These are phyloP conservation scores for Kodamaea plutei DNA, from an alignment of 1,139 yeast genomes.

Conservation along the genomic window DNA sequence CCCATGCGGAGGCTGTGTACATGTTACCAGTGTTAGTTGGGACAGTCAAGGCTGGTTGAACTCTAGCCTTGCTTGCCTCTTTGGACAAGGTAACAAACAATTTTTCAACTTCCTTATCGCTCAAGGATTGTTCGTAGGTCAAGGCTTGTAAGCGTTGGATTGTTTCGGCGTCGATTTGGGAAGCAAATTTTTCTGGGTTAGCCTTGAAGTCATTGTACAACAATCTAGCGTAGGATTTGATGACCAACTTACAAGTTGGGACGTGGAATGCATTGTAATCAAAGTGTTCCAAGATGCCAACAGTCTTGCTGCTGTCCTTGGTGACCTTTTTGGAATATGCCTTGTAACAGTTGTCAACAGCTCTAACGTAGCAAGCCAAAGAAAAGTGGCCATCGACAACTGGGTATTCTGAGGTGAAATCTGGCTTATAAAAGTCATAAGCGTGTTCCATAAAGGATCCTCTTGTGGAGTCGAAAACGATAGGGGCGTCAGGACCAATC, in stretches of 20 bases:
- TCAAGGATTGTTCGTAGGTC: conserved; percentile 73
- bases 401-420: conserved; percentile 94
- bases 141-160: conserved; percentile 51
- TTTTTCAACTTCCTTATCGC: conserved; percentile 82
- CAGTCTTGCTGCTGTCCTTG: conserved; percentile 50
- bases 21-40: conserved; percentile 98
- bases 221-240: conserved; percentile 90
- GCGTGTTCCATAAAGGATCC: conserved; percentile 96
- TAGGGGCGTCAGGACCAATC: conserved; percentile 97
- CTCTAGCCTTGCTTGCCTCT: conserved; percentile 63
- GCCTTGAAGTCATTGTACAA: conserved; percentile 81
- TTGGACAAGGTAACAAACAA: conserved; percentile 77
- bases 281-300: conserved; percentile 66
- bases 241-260: conserved; percentile 94
- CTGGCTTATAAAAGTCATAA: conserved; percentile 97
- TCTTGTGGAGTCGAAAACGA: conserved; percentile 82
- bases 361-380: conserved; percentile 88
- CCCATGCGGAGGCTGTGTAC: conserved; percentile 95
- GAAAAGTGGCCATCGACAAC: conserved; percentile 98
- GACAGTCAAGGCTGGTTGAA: conserved; percentile 75
- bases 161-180: conserved; percentile 48
- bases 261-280: conserved; percentile 98
- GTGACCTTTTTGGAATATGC: conserved; percentile 78
- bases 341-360: conserved; percentile 82
- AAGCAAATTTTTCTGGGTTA: conserved; percentile 60